Evolutionary conservation across 805 yeast genomes (phyloP).

Genomic region (Nakazawaea sp.): DNA sequence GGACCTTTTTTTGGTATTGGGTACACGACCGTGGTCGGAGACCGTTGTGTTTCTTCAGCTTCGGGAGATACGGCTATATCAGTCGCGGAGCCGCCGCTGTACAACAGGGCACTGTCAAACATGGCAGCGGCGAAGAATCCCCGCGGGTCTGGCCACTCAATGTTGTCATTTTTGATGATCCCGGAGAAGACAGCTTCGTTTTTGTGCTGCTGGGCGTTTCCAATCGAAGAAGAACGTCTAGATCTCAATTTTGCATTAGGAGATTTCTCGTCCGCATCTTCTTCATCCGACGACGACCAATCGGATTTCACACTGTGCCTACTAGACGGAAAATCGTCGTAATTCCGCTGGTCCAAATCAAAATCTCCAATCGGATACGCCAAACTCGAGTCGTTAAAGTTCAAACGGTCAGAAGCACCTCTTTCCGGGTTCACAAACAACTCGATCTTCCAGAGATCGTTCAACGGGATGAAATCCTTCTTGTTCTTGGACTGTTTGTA

Average conservation of each 20-base stretch:
- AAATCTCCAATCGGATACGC: slow-evolving; percentile 25
- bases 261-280: slow-evolving; percentile 11
- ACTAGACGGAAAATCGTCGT: slow-evolving; percentile 8
- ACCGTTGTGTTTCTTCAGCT: not conserved
- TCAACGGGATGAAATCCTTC: slow-evolving; percentile 24
- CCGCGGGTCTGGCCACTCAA: slow-evolving; percentile 13
- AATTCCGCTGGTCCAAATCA: slow-evolving; percentile 11
- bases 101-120: slow-evolving; percentile 9
- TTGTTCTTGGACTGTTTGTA: slow-evolving; percentile 24
- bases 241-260: not conserved
- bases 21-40: not conserved
- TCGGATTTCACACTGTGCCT: slow-evolving; percentile 6
- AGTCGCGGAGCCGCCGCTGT: not conserved
- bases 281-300: slow-evolving; percentile 9
- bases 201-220: not conserved
- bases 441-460: slow-evolving; percentile 36
- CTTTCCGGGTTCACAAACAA: slow-evolving; percentile 28
- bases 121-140: slow-evolving; percentile 12
- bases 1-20: not conserved
- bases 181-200: slow-evolving; percentile 16
- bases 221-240: slow-evolving; percentile 6
- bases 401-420: slow-evolving; percentile 22
- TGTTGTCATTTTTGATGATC: slow-evolving; percentile 13
- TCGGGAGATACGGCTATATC: not conserved
- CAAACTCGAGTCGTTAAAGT: slow-evolving; percentile 22